Conservation (phyloP, 352 stramenopile genomes). For the Phytopythium oedochilum region DNA sequence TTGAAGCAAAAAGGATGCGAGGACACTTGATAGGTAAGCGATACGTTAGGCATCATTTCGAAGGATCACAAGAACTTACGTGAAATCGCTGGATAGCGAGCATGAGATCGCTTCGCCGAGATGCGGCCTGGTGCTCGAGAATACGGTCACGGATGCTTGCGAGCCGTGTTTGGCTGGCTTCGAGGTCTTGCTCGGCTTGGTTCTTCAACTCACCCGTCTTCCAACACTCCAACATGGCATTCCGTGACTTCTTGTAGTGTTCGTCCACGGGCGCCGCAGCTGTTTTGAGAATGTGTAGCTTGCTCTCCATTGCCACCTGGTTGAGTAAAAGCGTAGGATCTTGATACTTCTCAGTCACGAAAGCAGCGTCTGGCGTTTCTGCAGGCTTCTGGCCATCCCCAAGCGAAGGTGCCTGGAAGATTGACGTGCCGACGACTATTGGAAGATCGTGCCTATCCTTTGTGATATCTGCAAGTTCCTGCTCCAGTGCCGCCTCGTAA, state of each 20-base stretch:
- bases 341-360: conserved; percentile 15
- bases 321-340: conserved; percentile 36
- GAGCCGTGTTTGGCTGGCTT: conserved; percentile 50
- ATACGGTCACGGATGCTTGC: conserved; percentile 46
- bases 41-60: too few relatives aligned
- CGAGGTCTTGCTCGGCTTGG: conserved; percentile 42
- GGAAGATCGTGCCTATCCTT: conserved; percentile 35
- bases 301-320: conserved; percentile 57
- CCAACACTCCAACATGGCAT: conserved; percentile 28
- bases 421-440: conserved; percentile 50
- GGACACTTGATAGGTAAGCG: too few relatives aligned
- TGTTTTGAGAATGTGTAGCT: conserved; percentile 55
- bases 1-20: background rate
- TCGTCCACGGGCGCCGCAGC: conserved; percentile 41
- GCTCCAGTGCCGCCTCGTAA: conserved; percentile 15
- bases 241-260: conserved; percentile 47
- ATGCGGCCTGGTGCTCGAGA: conserved; percentile 41
- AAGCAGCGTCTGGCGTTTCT: background rate
- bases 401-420: conserved; percentile 26
- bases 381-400: background rate
- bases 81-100: conserved; percentile 28
- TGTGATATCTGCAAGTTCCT: conserved; percentile 23
- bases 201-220: background rate
- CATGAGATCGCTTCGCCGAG: conserved; percentile 36
- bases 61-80: too few relatives aligned